Percentiles rank a stretch among this genome's conserved stretches.
Evolutionary conservation across 257 asterid species (phyloP).

Genomic region (Rhazya stricta): DNA sequence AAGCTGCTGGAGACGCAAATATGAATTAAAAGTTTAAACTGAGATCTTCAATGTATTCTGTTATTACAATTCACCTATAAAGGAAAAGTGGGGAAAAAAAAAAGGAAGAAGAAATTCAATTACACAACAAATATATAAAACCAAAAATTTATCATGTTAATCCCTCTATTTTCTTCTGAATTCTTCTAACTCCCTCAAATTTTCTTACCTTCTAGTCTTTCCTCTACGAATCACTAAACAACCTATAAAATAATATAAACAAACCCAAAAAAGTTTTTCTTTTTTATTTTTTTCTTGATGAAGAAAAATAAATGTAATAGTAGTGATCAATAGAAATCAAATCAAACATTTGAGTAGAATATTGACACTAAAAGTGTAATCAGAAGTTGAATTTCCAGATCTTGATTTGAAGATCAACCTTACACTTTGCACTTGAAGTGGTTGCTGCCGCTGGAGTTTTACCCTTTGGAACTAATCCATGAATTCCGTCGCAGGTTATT

Average conservation of each 20-base stretch:
- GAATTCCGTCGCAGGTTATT: conserved; percentile 63
- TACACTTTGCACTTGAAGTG: conserved; percentile 46
- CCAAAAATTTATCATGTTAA: conserved; percentile 5
- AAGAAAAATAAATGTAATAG: not conserved
- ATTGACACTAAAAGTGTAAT: not conserved
- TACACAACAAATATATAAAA: not conserved
- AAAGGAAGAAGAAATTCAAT: not conserved
- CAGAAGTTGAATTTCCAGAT: conserved; percentile 74
- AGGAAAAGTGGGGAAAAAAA: not conserved
- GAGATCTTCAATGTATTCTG: not conserved
- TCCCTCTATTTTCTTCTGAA: not conserved
- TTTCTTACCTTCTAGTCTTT: not conserved
- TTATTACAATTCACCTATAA: conserved; percentile 13
- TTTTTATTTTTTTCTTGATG: not conserved
- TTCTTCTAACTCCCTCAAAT: conserved; percentile 9
- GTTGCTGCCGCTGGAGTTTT: conserved; percentile 49
- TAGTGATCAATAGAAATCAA: not conserved
- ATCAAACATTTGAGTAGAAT: not conserved
- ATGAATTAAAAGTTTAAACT: not conserved
- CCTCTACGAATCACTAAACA: conserved; percentile 3
- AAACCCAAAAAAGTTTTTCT: not conserved
- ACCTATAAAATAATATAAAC: conserved; percentile 11
- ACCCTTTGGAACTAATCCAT: conserved; percentile 59
- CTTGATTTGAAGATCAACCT: conserved; percentile 85
- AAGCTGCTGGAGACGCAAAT: not conserved